Percentiles rank a stretch among this genome's conserved stretches.
These are phyloP conservation scores for Candida tibetensis DNA, from an alignment of 805 yeast species.

Conservation along the genomic window DNA sequence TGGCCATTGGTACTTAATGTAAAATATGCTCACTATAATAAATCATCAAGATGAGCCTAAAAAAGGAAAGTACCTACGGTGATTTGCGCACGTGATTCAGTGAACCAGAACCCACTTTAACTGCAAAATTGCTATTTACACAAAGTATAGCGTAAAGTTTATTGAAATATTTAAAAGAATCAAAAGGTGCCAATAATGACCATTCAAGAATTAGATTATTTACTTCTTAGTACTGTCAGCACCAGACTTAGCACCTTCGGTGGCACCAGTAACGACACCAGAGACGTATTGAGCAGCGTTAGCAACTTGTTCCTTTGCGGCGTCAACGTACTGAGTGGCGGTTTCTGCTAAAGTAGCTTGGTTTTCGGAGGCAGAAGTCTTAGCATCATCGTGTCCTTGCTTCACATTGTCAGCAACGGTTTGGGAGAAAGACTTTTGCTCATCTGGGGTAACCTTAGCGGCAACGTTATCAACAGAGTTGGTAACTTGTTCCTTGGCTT, in stretches of 20 bases:
- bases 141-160: no score
- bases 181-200: no score
- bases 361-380: conserved; percentile 25
- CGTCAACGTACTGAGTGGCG: conserved; percentile 45
- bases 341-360: conserved; percentile 38
- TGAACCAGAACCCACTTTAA: no score
- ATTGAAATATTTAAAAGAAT: no score
- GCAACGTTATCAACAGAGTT: conserved; percentile 33
- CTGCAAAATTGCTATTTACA: no score
- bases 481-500: conserved; percentile 36
- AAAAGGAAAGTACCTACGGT: no score
- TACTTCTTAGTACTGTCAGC: conserved; percentile 25
- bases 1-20: not conserved
- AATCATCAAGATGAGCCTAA: no score
- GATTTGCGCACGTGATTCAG: no score
- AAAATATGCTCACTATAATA: not conserved
- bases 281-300: conserved; percentile 59
- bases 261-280: conserved; percentile 54
- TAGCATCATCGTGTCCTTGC: conserved; percentile 54
- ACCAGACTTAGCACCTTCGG: conserved; percentile 47
- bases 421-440: conserved; percentile 68
- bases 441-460: conserved; percentile 57
- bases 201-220: no score
- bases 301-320: conserved; percentile 53
- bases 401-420: conserved; percentile 59